phyloP scores from a whole-genome alignment of 1,284 basidiomycete species.

The Coniferiporia sulphurascens region DNA sequence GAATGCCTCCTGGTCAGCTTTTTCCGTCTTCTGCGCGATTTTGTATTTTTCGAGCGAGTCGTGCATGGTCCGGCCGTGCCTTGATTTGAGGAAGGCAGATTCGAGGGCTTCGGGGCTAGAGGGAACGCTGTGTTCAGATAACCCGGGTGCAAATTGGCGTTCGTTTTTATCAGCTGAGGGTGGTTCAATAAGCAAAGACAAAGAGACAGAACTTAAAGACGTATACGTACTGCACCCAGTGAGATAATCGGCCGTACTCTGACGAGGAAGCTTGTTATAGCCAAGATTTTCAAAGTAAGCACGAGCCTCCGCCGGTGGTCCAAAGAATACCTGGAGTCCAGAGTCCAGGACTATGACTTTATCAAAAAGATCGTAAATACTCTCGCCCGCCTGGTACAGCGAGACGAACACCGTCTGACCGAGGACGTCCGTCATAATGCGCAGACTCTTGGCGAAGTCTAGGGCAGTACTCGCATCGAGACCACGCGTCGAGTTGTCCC shows the following conservation, averaged over 20 bases:
- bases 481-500: constrained; percentile 83
- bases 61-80: constrained; percentile 44
- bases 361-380: constrained; percentile 74
- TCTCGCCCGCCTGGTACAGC: constrained; percentile 81
- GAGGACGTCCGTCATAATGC: constrained; percentile 74
- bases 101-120: constrained; percentile 72
- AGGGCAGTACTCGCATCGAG: constrained; percentile 85
- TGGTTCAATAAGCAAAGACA: constrained; percentile 17
- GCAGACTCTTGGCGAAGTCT: constrained; percentile 69
- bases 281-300: constrained; percentile 77
- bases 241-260: constrained; percentile 75
- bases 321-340: constrained; percentile 83
- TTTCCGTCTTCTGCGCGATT: constrained; percentile 54
- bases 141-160: constrained; percentile 75
- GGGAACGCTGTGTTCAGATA: constrained; percentile 61
- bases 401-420: constrained; percentile 76
- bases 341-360: constrained; percentile 78
- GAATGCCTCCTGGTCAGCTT: constrained; percentile 71
- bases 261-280: constrained; percentile 67
- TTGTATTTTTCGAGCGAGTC: constrained; percentile 62
- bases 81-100: constrained; percentile 57
- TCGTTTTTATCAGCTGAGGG: constrained; percentile 68
- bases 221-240: constrained; percentile 52
- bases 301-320: constrained; percentile 66
- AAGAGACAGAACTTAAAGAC: background rate